phyloP scores from a whole-genome alignment of 2,329 filamentous ascomycete genomes.

The Escovopsis sp. region DNA sequence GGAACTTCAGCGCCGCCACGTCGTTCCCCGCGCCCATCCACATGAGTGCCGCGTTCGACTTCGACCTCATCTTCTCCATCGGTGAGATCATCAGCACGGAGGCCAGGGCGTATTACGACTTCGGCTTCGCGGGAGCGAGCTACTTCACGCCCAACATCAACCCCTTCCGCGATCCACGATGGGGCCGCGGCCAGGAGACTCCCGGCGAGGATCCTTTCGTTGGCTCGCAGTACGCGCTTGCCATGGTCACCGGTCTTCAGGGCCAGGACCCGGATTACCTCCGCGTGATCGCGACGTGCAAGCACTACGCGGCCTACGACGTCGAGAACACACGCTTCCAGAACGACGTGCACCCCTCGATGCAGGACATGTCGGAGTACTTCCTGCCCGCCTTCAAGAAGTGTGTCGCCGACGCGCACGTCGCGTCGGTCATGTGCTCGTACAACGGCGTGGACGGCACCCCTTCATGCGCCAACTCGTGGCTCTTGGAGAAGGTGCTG shows the following conservation, averaged over 20 bases:
- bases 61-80: conserved; percentile 42
- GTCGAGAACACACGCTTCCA: conserved; percentile 36
- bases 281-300: conserved; percentile 40
- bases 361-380: conserved; percentile 53
- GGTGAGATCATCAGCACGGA: conserved; percentile 43
- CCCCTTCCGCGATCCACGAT: conserved; percentile 46
- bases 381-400: conserved; percentile 51
- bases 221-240: conserved; percentile 35
- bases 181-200: conserved; percentile 47
- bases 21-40: conserved; percentile 51
- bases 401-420: conserved; percentile 43
- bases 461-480: conserved; percentile 48
- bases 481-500: conserved; percentile 47
- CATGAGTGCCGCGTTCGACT: conserved; percentile 49
- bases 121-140: conserved; percentile 37
- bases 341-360: conserved; percentile 40
- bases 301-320: conserved; percentile 46
- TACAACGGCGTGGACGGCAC: conserved; percentile 53
- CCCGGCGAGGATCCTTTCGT: conserved; percentile 41
- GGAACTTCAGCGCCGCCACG: conserved; percentile 41
- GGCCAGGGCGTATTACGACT: conserved; percentile 50
- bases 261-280: conserved; percentile 9
- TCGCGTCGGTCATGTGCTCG: conserved; percentile 45
- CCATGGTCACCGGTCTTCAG: conserved; percentile 39
- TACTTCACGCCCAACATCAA: conserved; percentile 58